Conservation (phyloP, 129 eudicot genomes). For the Gnaphalium uliginosum region DNA sequence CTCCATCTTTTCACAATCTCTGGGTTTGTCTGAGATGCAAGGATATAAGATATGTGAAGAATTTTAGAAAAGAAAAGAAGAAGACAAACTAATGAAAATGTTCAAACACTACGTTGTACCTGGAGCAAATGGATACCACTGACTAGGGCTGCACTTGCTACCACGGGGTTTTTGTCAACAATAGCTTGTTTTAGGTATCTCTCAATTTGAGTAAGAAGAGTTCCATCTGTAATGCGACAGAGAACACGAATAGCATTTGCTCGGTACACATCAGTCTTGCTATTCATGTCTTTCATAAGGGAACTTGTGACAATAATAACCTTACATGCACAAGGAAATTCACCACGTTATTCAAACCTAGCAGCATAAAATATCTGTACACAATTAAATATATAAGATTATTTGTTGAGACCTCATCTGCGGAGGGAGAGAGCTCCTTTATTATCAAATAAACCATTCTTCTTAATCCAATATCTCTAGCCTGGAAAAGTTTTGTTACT, state of each 20-base stretch:
- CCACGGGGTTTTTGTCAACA: slow-evolving; percentile 95
- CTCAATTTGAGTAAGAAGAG: slow-evolving; percentile 91
- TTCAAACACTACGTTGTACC: slow-evolving; percentile 43
- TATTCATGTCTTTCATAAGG: slow-evolving; percentile 96
- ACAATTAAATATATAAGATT: slow-evolving; percentile 4
- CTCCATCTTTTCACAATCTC: slow-evolving; percentile 97
- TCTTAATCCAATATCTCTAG: slow-evolving; percentile 74
- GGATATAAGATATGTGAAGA: not conserved
- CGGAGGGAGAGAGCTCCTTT: slow-evolving; percentile 87
- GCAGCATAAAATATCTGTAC: not conserved
- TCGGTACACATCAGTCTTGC: slow-evolving; percentile 92
- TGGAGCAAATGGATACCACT: slow-evolving; percentile 96
- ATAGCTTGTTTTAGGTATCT: slow-evolving; percentile 95
- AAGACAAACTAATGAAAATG: slow-evolving; percentile 14
- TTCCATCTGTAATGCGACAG: slow-evolving; percentile 90
- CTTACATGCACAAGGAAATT: slow-evolving; percentile 39
- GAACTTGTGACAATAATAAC: slow-evolving; percentile 97
- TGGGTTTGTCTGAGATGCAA: slow-evolving; percentile 57
- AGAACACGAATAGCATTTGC: slow-evolving; percentile 98
- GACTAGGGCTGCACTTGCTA: slow-evolving; percentile 97
- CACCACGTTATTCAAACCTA: slow-evolving; percentile 30
- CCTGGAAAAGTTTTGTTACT: slow-evolving; percentile 80
- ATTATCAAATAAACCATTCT: slow-evolving; percentile 90
- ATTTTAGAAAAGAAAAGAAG: not conserved
- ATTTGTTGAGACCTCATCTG: slow-evolving; percentile 66